phyloP scores from a whole-genome alignment of 129 eudicot genomes.

The Silybum marianum region DNA sequence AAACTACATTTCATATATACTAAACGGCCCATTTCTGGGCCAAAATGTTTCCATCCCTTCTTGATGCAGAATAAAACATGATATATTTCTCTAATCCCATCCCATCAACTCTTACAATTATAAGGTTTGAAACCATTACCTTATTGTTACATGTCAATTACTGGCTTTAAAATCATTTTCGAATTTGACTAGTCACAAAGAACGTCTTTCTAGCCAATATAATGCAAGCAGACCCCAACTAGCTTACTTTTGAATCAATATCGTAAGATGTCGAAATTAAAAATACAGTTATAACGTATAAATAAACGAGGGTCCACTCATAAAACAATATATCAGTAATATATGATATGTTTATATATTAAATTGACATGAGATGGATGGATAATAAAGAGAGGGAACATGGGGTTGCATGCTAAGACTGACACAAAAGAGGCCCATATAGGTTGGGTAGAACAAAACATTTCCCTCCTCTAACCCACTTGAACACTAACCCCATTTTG shows the following conservation, averaged over 20 bases:
- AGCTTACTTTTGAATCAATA: slow-evolving; percentile 1
- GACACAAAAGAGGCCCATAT: slow-evolving; percentile 14
- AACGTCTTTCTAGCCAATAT: background rate
- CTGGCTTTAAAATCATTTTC: background rate
- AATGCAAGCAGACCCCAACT: background rate
- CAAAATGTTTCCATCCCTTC: slow-evolving; percentile 1
- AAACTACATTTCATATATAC: background rate
- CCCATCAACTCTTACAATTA: background rate
- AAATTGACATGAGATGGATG: slow-evolving; percentile 11
- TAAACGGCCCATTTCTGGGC: background rate
- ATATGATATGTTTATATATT: slow-evolving; percentile 3
- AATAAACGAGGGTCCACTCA: slow-evolving; percentile 7
- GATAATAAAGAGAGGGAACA: slow-evolving; percentile 12
- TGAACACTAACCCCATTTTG: slow-evolving; percentile 21
- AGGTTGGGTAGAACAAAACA: slow-evolving; percentile 9
- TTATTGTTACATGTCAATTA: slow-evolving; percentile 12
- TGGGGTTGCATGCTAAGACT: slow-evolving; percentile 18
- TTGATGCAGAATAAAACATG: background rate
- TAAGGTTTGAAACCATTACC: background rate
- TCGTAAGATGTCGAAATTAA: background rate
- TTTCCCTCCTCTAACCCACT: slow-evolving; percentile 19
- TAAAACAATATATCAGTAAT: background rate
- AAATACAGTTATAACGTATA: background rate
- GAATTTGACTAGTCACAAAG: background rate
- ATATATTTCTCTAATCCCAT: background rate